Conservation (phyloP, 2,329 filamentous ascomycete genomes). For the Xylaria arbuscula region DNA sequence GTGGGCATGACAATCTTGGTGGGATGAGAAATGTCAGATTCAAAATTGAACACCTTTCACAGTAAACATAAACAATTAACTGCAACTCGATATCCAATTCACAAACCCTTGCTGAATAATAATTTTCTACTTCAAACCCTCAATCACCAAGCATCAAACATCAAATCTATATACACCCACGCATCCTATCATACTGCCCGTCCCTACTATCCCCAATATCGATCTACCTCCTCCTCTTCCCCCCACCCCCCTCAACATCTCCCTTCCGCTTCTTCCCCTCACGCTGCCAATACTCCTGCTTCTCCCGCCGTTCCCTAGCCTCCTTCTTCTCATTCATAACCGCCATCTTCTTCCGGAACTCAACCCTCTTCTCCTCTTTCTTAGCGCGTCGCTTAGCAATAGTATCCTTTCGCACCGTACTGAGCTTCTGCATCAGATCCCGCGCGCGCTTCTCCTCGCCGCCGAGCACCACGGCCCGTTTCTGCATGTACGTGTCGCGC, state of each 20-base stretch:
- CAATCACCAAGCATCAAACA: background rate
- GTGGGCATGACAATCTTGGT: background rate
- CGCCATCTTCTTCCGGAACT: constrained; percentile 84
- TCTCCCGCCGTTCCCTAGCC: constrained; percentile 88
- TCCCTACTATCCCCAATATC: too few species aligned
- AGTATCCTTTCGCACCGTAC: constrained; percentile 90
- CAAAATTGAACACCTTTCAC: too few species aligned
- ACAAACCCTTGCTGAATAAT: background rate
- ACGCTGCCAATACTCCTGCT: constrained; percentile 89
- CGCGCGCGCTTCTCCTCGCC: constrained; percentile 91
- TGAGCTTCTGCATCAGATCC: constrained; percentile 91
- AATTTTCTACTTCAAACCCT: background rate
- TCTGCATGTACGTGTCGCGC: constrained; percentile 89
- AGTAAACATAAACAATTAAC: too few species aligned
- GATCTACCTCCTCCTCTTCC: constrained; percentile 49
- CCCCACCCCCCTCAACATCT: constrained; percentile 54
- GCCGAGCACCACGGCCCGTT: constrained; percentile 87
- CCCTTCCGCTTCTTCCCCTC: constrained; percentile 79
- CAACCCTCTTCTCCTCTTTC: constrained; percentile 86
- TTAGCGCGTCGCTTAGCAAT: constrained; percentile 82
- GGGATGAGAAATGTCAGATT: background rate
- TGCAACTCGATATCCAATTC: background rate
- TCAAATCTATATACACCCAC: constrained; percentile 7
- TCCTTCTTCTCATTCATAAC: constrained; percentile 86
- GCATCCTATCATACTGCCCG: too few species aligned